phyloP scores from a whole-genome alignment of 176 grass and related monocot genomes.

The Triticum turgidum region DNA sequence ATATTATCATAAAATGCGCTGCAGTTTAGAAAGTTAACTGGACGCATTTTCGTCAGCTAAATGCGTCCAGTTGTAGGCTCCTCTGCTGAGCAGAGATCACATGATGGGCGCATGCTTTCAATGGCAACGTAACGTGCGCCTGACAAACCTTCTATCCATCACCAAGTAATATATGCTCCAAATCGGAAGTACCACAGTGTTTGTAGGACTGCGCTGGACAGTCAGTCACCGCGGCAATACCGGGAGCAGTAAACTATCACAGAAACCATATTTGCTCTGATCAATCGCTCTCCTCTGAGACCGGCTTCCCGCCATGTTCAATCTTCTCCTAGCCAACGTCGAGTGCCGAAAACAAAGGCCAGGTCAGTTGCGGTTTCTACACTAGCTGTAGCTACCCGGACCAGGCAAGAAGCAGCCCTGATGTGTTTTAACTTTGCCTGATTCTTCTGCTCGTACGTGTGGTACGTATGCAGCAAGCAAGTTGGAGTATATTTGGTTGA shows the following conservation, averaged over 20 bases:
- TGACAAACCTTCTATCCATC: background rate
- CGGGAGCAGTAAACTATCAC: background rate
- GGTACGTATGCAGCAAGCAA: background rate
- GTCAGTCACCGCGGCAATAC: background rate
- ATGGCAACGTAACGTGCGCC: background rate
- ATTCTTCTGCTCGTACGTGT: background rate
- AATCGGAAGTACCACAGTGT: background rate
- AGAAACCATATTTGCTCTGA: background rate
- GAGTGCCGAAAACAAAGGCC: background rate
- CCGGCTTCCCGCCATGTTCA: background rate
- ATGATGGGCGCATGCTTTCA: background rate
- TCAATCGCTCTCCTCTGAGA: too few relatives aligned
- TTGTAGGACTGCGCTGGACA: background rate
- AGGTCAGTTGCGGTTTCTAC: background rate
- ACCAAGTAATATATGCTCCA: background rate
- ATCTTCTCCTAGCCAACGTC: background rate
- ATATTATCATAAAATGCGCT: background rate
- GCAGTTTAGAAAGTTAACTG: background rate
- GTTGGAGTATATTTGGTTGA: constrained; percentile 37
- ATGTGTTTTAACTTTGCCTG: constrained; percentile 12
- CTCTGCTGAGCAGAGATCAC: background rate
- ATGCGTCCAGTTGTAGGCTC: background rate
- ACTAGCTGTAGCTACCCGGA: background rate
- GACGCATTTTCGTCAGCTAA: background rate
- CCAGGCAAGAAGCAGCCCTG: constrained; percentile 2